A percentile compares a stretch with the other conserved stretches of the same genome.
Evolutionary conservation across 2,329 filamentous ascomycete species (phyloP).

Genomic region (Colletotrichum gigasporum): DNA sequence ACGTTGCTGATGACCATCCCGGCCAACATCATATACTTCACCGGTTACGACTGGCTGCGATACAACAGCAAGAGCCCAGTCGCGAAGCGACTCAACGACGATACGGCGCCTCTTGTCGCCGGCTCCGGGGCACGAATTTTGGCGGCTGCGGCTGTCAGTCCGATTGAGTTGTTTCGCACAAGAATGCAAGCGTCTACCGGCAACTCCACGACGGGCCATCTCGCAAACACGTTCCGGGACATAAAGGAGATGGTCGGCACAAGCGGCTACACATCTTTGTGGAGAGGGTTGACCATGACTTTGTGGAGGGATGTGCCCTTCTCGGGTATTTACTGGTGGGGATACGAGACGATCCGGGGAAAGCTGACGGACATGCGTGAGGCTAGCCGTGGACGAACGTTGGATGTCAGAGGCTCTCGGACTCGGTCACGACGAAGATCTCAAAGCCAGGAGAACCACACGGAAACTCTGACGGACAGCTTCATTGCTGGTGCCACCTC

Average conservation of each 20-base stretch:
- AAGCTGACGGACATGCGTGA: slow-evolving; percentile 75
- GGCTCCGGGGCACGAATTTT: slow-evolving; percentile 81
- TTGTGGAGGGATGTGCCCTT: slow-evolving; percentile 98
- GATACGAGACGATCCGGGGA: slow-evolving; percentile 86
- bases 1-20: slow-evolving; percentile 94
- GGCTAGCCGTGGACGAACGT: slow-evolving; percentile 52
- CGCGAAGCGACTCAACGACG: slow-evolving; percentile 68
- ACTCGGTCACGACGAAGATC: slow-evolving; percentile 60
- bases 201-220: slow-evolving; percentile 70
- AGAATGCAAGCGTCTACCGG: slow-evolving; percentile 83
- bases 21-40: slow-evolving; percentile 98
- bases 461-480: slow-evolving; percentile 84
- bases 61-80: slow-evolving; percentile 79
- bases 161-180: slow-evolving; percentile 94
- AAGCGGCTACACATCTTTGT: slow-evolving; percentile 83
- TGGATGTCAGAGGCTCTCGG: slow-evolving; percentile 48
- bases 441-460: slow-evolving; percentile 75
- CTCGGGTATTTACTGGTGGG: slow-evolving; percentile 97
- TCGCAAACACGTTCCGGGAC: slow-evolving; percentile 80
- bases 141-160: slow-evolving; percentile 84
- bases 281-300: slow-evolving; percentile 89
- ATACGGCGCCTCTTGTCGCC: slow-evolving; percentile 81
- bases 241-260: slow-evolving; percentile 80
- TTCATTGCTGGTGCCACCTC: slow-evolving; percentile 87
- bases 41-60: slow-evolving; percentile 95